Evolutionary conservation across 306 rosid species (phyloP).

Genomic region (Pterocarpus santalinus): DNA sequence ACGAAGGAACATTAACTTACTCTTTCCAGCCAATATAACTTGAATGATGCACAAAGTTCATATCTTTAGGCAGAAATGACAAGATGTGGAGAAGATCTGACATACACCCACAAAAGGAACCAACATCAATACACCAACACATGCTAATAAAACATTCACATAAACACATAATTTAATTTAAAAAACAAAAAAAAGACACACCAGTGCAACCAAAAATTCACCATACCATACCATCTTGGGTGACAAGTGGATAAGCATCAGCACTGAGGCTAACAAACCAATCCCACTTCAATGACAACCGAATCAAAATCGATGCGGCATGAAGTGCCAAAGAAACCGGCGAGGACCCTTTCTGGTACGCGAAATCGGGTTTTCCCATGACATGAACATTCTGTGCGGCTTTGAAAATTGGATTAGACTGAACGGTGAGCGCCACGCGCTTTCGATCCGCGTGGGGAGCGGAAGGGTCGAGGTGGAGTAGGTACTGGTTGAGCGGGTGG

Average conservation of each 20-base stretch:
- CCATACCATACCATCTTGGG: slow-evolving; percentile 80
- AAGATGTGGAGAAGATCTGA: slow-evolving; percentile 93
- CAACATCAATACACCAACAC: slow-evolving; percentile 41
- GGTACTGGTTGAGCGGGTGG: slow-evolving; percentile 87
- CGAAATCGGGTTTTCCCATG: slow-evolving; percentile 83
- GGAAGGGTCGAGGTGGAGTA: slow-evolving; percentile 82
- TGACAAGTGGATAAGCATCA: slow-evolving; percentile 82
- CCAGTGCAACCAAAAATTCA: neutral
- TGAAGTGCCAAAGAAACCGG: slow-evolving; percentile 75
- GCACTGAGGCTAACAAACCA: slow-evolving; percentile 82
- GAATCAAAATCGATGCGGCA: slow-evolving; percentile 82
- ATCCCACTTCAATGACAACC: slow-evolving; percentile 79
- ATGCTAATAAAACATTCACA: neutral
- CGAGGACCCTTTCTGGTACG: slow-evolving; percentile 73
- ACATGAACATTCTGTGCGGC: slow-evolving; percentile 91
- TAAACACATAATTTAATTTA: neutral
- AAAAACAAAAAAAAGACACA: neutral
- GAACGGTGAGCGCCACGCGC: slow-evolving; percentile 65
- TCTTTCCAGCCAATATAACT: slow-evolving; percentile 98
- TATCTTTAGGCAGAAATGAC: slow-evolving; percentile 86
- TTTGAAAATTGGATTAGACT: slow-evolving; percentile 66
- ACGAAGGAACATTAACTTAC: slow-evolving; percentile 59
- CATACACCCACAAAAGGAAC: slow-evolving; percentile 46
- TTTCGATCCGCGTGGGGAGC: slow-evolving; percentile 76
- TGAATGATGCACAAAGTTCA: slow-evolving; percentile 92